Percentiles rank a stretch among this genome's conserved stretches.
phyloP scores from a whole-genome alignment of 805 yeast species.

The Metschnikowia kofuensis region DNA sequence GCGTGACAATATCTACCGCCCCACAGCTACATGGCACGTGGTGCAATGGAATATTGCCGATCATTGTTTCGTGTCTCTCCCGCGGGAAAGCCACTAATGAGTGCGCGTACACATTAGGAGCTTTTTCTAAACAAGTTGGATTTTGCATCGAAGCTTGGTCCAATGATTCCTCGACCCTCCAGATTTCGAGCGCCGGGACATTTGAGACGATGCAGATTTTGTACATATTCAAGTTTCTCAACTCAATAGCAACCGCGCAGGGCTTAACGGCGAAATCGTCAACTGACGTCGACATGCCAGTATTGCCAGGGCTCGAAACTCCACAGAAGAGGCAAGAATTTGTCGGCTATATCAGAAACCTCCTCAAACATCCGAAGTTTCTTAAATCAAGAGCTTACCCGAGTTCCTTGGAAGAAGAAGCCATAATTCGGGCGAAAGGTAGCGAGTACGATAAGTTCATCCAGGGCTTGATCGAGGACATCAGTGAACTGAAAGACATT shows the following conservation, averaged over 20 bases:
- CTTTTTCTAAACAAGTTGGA: constrained; percentile 64
- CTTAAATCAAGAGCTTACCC: constrained; percentile 66
- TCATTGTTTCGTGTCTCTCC: constrained; percentile 56
- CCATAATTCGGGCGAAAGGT: constrained; percentile 49
- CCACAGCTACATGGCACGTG: constrained; percentile 72
- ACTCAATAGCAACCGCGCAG: constrained; percentile 49
- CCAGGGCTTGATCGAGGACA: constrained; percentile 45
- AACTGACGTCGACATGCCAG: constrained; percentile 25
- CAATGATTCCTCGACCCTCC: constrained; percentile 45
- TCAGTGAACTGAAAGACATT: constrained; percentile 50
- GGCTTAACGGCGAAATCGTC: constrained; percentile 27
- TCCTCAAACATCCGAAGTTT: constrained; percentile 84
- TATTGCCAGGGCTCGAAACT: constrained; percentile 61
- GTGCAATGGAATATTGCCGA: constrained; percentile 79
- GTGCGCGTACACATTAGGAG: constrained; percentile 55
- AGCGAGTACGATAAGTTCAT: constrained; percentile 31
- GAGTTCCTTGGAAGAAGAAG: constrained; percentile 62
- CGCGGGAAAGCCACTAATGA: constrained; percentile 67
- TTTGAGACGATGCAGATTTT: constrained; percentile 57
- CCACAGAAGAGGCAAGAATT: constrained; percentile 58
- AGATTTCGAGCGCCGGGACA: constrained; percentile 34
- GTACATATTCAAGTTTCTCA: constrained; percentile 57
- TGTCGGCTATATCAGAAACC: constrained; percentile 59
- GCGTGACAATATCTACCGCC: constrained; percentile 47
- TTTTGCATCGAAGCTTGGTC: constrained; percentile 70